phyloP scores from a whole-genome alignment of 345 rosid species.

The Diplotaxis tenuifolia region DNA sequence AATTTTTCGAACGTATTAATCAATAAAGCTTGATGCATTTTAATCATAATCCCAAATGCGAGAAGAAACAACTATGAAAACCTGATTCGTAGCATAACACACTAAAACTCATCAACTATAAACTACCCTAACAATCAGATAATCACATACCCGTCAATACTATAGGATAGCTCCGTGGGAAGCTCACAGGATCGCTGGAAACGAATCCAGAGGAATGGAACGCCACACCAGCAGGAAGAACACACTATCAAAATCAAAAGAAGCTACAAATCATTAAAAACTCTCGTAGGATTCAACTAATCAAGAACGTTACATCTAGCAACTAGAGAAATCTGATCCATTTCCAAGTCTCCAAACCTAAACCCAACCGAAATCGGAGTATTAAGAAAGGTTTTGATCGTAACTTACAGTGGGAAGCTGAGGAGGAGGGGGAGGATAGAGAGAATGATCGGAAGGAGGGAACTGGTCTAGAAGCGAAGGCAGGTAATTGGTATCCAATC shows the following conservation, averaged over 20 bases:
- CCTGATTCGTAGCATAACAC: too few species aligned
- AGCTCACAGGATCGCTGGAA: constrained; percentile 54
- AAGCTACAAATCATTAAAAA: constrained; percentile 3
- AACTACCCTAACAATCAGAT: too few species aligned
- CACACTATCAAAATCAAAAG: constrained; percentile 54
- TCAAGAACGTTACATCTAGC: not conserved
- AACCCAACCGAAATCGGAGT: not conserved
- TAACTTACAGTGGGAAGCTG: constrained; percentile 82
- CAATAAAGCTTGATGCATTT: too few species aligned
- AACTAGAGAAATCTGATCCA: constrained; percentile 6
- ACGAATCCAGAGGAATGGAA: constrained; percentile 69
- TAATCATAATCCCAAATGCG: too few species aligned
- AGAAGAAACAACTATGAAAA: too few species aligned
- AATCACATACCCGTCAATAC: constrained; percentile 82
- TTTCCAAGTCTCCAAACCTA: constrained; percentile 1
- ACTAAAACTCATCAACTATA: too few species aligned
- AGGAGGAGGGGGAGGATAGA: constrained; percentile 81
- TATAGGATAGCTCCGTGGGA: constrained; percentile 90
- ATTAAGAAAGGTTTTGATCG: not conserved
- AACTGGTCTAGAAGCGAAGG: constrained; percentile 84
- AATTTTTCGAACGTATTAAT: too few species aligned
- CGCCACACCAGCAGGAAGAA: constrained; percentile 89
- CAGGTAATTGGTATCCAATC: constrained; percentile 52
- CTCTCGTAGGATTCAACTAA: too few species aligned
- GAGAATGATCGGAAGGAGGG: constrained; percentile 73